Percentiles rank a stretch among this genome's conserved stretches.
These are phyloP conservation scores for Pichia sp. DNA, from an alignment of 1,139 yeast genomes.

Conservation along the genomic window DNA sequence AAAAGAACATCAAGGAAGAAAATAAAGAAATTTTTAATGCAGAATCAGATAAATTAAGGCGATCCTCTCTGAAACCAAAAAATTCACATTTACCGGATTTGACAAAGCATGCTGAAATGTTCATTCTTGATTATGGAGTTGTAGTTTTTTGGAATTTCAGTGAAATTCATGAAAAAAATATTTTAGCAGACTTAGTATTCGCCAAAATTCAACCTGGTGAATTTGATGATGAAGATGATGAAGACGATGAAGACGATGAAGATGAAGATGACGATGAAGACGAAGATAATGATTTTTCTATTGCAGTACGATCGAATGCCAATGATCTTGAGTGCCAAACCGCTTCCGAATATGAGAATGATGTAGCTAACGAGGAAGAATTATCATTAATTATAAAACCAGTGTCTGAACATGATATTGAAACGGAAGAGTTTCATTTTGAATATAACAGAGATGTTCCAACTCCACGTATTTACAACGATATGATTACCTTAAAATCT, in stretches of 20 bases:
- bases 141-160: constrained; percentile 97
- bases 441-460: constrained; percentile 77
- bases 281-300: constrained; percentile 11
- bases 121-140: constrained; percentile 85
- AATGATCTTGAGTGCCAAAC: constrained; percentile 3
- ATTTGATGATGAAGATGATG: constrained; percentile 26
- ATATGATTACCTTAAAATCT: constrained; percentile 82
- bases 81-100: constrained; percentile 37
- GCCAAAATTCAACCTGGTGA: constrained; percentile 42
- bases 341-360: constrained; percentile 22
- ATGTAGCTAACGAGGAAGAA: constrained; percentile 13
- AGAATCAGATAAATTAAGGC: background rate
- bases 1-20: background rate
- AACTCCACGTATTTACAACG: constrained; percentile 88
- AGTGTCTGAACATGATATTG: constrained; percentile 82
- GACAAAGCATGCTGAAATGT: constrained; percentile 83
- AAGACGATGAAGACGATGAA: constrained; percentile 28
- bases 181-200: constrained; percentile 86
- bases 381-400: constrained; percentile 61
- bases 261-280: constrained; percentile 24
- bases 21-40: background rate
- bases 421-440: constrained; percentile 91
- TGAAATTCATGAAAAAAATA: constrained; percentile 86
- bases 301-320: constrained; percentile 14
- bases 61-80: constrained; percentile 15